phyloP scores from a whole-genome alignment of 2,329 filamentous ascomycete species.

The Cercospora sp. region DNA sequence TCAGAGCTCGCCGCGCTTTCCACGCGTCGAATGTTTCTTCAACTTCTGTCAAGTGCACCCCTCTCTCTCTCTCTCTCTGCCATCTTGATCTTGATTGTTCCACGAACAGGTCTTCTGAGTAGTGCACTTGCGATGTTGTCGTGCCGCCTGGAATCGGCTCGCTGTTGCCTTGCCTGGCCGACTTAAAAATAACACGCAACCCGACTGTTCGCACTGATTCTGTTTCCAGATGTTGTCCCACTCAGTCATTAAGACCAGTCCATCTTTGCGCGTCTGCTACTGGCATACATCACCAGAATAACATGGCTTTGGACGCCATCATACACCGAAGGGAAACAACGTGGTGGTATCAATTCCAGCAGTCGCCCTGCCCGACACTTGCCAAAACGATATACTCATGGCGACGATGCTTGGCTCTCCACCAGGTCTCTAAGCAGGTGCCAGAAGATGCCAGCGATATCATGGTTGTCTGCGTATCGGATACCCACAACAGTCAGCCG shows the following conservation, averaged over 20 bases:
- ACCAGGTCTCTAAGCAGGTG: background rate
- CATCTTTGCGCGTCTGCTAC: no score
- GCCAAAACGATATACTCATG: background rate
- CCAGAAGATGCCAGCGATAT: background rate
- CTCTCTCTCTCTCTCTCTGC: no score
- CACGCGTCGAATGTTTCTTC: background rate
- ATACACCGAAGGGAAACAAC: background rate
- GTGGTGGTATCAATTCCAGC: background rate
- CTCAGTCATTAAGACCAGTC: no score
- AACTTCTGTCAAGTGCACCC: background rate
- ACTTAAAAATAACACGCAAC: background rate
- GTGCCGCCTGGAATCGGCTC: background rate
- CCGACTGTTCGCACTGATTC: background rate
- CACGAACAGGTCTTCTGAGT: no score
- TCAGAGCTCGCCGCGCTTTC: background rate
- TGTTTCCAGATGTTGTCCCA: no score
- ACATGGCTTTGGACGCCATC: background rate
- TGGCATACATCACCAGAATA: no score
- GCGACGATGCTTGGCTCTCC: background rate
- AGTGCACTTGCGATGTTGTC: background rate
- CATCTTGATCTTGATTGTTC: no score
- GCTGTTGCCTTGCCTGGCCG: background rate
- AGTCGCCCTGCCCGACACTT: background rate
- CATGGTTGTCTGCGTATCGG: conserved; percentile 25
- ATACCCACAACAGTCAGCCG: conserved; percentile 34